phyloP scores from a whole-genome alignment of 2,329 filamentous ascomycete species.

The Triangularia verruculosa region DNA sequence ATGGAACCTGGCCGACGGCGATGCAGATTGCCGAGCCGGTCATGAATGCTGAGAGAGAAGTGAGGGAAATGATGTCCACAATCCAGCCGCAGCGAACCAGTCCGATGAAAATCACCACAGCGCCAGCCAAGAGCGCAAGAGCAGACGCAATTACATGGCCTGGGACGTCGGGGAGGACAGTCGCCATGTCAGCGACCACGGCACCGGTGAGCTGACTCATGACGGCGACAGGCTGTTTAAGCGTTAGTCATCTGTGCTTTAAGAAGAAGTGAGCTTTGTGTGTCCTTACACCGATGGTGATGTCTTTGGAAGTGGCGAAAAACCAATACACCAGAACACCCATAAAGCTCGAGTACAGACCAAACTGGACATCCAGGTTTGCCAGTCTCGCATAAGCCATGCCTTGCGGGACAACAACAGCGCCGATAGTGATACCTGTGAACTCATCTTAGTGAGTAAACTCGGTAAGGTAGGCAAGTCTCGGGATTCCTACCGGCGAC shows the following conservation, averaged over 20 bases:
- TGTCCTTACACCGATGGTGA: constrained; percentile 80
- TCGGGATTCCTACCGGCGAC: constrained; percentile 65
- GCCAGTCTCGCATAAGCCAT: constrained; percentile 94
- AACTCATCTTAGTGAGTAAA: constrained; percentile 9
- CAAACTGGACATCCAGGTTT: constrained; percentile 74
- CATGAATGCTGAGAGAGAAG: constrained; percentile 93
- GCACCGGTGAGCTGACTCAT: constrained; percentile 89
- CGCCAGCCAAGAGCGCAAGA: constrained; percentile 73
- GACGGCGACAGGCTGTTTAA: constrained; percentile 76
- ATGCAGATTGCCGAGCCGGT: constrained; percentile 93
- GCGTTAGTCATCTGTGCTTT: constrained; percentile 18
- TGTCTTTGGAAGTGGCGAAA: constrained; percentile 97
- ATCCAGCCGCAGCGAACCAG: constrained; percentile 81
- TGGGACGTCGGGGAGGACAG: constrained; percentile 54
- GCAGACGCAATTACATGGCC: constrained; percentile 71
- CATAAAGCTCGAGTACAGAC: constrained; percentile 94
- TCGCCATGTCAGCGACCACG: constrained; percentile 64
- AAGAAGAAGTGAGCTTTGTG: constrained; percentile 14
- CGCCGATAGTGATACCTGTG: constrained; percentile 53
- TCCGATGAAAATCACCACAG: constrained; percentile 75
- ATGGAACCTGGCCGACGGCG: constrained; percentile 75
- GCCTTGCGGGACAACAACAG: constrained; percentile 83
- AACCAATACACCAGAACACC: constrained; percentile 95
- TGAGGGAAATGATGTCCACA: constrained; percentile 87
- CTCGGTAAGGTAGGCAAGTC: constrained; percentile 11